Conservation (phyloP, 2,329 filamentous ascomycete species). For the Colletotrichum chrysophilum region DNA sequence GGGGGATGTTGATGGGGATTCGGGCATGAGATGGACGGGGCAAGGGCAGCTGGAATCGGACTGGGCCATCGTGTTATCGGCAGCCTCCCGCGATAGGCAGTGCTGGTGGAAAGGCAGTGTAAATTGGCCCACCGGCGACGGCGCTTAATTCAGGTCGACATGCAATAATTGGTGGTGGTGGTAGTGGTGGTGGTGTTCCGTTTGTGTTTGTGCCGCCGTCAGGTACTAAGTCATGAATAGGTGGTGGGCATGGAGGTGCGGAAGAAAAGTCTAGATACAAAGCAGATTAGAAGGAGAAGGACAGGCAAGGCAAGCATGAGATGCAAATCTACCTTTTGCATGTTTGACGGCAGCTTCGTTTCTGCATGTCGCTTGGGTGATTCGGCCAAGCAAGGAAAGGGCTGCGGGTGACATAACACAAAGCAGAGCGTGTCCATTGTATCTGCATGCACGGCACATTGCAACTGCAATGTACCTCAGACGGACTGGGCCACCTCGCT, state of each 20-base stretch:
- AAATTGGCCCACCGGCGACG: background rate
- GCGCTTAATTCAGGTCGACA: background rate
- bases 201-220: background rate
- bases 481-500: background rate
- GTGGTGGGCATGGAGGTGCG: background rate
- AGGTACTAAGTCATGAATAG: background rate
- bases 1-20: background rate
- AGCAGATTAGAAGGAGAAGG: background rate
- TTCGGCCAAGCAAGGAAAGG: background rate
- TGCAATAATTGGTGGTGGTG: background rate
- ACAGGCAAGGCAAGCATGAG: background rate
- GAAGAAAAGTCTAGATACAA: background rate
- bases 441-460: background rate
- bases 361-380: background rate
- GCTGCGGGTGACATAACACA: background rate
- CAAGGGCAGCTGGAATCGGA: background rate
- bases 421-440: background rate
- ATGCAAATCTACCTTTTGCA: slow-evolving; percentile 1
- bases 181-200: background rate
- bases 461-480: background rate
- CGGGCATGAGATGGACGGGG: background rate
- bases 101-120: background rate
- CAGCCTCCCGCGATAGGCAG: background rate
- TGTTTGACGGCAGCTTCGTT: background rate
- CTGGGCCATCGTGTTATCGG: background rate